Base-by-base conservation (phyloP, 805 yeast genomes). In the Candida multigemmis region DNA sequence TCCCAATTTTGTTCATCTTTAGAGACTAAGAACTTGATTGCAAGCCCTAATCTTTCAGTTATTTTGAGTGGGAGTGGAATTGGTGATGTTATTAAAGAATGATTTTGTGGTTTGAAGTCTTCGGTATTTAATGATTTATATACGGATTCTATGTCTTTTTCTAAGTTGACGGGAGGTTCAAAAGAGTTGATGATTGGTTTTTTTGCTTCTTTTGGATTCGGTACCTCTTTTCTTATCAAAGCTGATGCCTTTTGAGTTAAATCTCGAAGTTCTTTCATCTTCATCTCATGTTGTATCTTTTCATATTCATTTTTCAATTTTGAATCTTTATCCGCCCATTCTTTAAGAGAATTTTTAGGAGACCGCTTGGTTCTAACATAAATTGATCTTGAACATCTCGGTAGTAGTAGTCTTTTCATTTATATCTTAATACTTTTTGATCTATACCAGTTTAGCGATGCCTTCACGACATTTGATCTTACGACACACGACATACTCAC, bases 1-100 rank as follows among this genome's bases (percentile, higher is more conserved):
- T 42, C 42, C 77, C 77, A 71, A 37, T 69, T 56, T 29, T 64
- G 68, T 16, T 50, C 39, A 12, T 55, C 50, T 25, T 52, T 44
- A 12, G 56, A 48, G 1, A 61, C 54, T 19, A 71, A 51, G 34
- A 48, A 56, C 26, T 54, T 58, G 3, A 60, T 38, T 0, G 69
- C 47, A 9, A 60, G 52, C 0, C 65, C 67, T 6, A 71, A 37
- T 18, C 51, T 49, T 3, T 50, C 53, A 8, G 44, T 27, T 7
- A 71, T 48, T 1, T 49, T 26, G 1, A 31, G 26, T 0, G 77
- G 75, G 4, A 71, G 30, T 2, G 43, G 40, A 5, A 43, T 36
- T 2, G 41, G 34, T 9, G 49, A 48, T 2, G 46, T 32, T 4
- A 42, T 26, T 12, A 45, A 30, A 2, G 41, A 31, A 9, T 28